These are phyloP conservation scores for Mentha longifolia DNA, from an alignment of 257 asterid species.

Conservation along the genomic window DNA sequence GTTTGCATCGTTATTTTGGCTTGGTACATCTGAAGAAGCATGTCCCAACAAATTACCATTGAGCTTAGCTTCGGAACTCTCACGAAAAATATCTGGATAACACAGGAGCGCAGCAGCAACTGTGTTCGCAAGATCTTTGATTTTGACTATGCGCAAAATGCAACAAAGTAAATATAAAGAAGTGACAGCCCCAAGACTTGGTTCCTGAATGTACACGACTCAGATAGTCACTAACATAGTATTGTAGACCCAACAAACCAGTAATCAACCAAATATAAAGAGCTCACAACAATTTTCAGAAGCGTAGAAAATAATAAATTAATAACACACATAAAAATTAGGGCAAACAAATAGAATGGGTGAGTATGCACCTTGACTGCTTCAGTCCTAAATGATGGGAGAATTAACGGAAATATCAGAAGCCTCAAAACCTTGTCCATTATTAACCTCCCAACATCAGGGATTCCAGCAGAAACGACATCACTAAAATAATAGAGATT, in stretches of 20 bases:
- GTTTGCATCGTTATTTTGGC: conserved; percentile 39
- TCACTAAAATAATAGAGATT: conserved; percentile 94
- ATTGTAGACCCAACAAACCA: conserved; percentile 20
- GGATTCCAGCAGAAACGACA: conserved; percentile 97
- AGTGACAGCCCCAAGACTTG: conserved; percentile 71
- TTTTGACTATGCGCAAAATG: conserved; percentile 93
- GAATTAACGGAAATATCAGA: conserved; percentile 80
- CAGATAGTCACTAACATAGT: conserved; percentile 37
- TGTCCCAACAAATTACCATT: conserved; percentile 59
- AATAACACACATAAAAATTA: not conserved
- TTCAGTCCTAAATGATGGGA: conserved; percentile 81
- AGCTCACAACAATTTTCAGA: conserved; percentile 23
- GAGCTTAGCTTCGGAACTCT: conserved; percentile 55
- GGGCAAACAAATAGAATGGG: conserved; percentile 27
- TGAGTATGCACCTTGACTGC: conserved; percentile 47
- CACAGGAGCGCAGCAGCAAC: conserved; percentile 90
- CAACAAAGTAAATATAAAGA: conserved; percentile 93
- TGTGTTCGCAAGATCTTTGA: conserved; percentile 92
- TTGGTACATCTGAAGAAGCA: conserved; percentile 46
- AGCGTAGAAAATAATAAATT: not conserved
- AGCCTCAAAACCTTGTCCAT: conserved; percentile 80
- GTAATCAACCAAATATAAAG: conserved; percentile 22
- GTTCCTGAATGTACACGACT: conserved; percentile 62
- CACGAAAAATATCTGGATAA: conserved; percentile 53
- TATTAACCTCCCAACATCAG: conserved; percentile 92